Evolutionary conservation across 164 flowering plant genomes (phyloP), one percentile per base, ranked within the genome.

Genomic region (Vitis amurensis): DNA sequence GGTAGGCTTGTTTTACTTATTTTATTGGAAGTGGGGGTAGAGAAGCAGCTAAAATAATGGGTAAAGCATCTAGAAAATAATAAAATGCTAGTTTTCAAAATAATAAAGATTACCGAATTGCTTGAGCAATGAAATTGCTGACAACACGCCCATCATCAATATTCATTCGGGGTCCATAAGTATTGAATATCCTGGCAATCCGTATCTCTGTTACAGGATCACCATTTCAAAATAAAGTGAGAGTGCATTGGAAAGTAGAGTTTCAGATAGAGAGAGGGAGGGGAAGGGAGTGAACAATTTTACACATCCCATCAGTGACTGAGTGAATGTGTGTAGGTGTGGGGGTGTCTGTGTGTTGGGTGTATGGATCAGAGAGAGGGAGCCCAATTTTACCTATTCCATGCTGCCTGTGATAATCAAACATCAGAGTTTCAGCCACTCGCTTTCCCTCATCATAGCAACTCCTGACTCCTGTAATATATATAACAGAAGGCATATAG

Each of bases 71-170:
- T 37, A 37, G 44, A 37, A 37, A 37, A 37, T 37, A 37, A 37
- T 6, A 4, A 37, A 37, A 37, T 37, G 44, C 4, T 37, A 37
- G 44, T 37, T 37, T 37, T 37, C 44, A 37, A 3, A 3, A 37
- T 37, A 37, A 6, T 37, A 37, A 37, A 37, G 44, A 37, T 37
- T 37, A 88, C 95, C 95, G 76, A 61, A 90, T 76, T 64, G 95
- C 95, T 79, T 91, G 97, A 70, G 93, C 97, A 4, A 91, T 87
- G 78, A 91, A 91, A 73, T 91, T 91, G 87, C 93, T 91, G 67
- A 91, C 96, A 37, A 91, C 96, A 72, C 96, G 93, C 15, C 96
- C 97, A 77, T 91, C 97, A 74, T 91, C 97, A 76, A 89, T 87
- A 68, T 89, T 88, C 96, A 89, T 91, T 48, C 96, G 87, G 2